Conservation (phyloP, 1,139 yeast species). For the Yamadazyma triangularis region DNA sequence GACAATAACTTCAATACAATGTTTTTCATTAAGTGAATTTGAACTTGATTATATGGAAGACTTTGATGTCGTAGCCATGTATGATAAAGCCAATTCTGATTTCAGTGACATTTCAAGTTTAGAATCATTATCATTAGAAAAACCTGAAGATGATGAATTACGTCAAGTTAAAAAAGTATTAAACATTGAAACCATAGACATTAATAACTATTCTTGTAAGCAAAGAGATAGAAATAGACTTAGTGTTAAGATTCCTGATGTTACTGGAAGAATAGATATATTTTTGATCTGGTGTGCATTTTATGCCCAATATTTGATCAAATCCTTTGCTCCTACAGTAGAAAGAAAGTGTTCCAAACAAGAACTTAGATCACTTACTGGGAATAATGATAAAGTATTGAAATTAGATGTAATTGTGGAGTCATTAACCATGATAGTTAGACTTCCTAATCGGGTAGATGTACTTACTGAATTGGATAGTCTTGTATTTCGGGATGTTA, state of each 20-base stretch:
- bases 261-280: conserved; percentile 38
- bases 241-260: conserved; percentile 27
- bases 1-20: conserved; percentile 20
- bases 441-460: conserved; percentile 49
- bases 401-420: conserved; percentile 34
- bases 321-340: conserved; percentile 33
- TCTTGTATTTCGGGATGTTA: conserved; percentile 25
- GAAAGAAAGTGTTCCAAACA: conserved; percentile 24
- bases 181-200: conserved; percentile 20
- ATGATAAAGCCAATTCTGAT: conserved; percentile 19
- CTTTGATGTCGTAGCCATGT: conserved; percentile 26
- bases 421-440: conserved; percentile 40
- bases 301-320: conserved; percentile 35
- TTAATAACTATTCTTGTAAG: conserved; percentile 20
- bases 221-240: conserved; percentile 25
- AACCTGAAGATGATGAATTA: conserved; percentile 15
- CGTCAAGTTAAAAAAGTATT: conserved; percentile 34
- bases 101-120: conserved; percentile 35
- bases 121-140: conserved; percentile 21
- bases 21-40: conserved; percentile 39
- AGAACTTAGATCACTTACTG: conserved; percentile 21
- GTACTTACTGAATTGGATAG: conserved; percentile 48
- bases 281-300: conserved; percentile 42
- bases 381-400: conserved; percentile 17
- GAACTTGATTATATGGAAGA: conserved; percentile 32